Evolutionary conservation across 768 basidiomycete species (phyloP).

Genomic region (Dentipellis sp.): DNA sequence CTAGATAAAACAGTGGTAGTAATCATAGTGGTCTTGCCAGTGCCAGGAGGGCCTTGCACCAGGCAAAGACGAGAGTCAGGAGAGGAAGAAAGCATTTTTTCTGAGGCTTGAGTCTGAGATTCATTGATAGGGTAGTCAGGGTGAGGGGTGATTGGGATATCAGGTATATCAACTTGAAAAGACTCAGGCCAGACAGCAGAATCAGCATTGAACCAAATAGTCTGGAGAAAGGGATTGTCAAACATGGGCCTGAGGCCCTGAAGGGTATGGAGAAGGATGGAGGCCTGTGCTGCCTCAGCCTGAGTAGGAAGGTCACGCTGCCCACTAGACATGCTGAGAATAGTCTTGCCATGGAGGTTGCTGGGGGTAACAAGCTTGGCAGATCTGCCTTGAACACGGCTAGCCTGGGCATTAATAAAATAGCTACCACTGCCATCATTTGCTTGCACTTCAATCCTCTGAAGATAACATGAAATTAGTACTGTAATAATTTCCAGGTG

Average conservation of each 20-base stretch:
- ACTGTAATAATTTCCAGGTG: neutral
- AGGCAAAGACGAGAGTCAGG: constrained; percentile 25
- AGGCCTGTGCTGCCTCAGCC: constrained; percentile 39
- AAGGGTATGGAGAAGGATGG: constrained; percentile 23
- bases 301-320: constrained; percentile 49
- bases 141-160: constrained; percentile 13
- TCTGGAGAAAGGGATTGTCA: constrained; percentile 25
- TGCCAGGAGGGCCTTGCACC: constrained; percentile 25
- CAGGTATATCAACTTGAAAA: constrained; percentile 16
- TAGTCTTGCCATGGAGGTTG: constrained; percentile 21
- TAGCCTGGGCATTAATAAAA: constrained; percentile 15
- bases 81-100: constrained; percentile 28
- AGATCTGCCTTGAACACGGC: constrained; percentile 6
- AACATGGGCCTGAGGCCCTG: constrained; percentile 23
- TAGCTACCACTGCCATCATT: constrained; percentile 10
- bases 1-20: constrained; percentile 23
- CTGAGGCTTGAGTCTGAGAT: constrained; percentile 30
- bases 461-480: neutral
- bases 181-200: constrained; percentile 28
- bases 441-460: constrained; percentile 16
- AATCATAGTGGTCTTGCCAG: constrained; percentile 24
- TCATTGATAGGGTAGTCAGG: constrained; percentile 25
- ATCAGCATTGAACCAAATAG: constrained; percentile 19
- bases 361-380: constrained; percentile 16
- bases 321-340: constrained; percentile 33